Percentiles rank a stretch among this genome's conserved stretches.
Evolutionary conservation across 78 protist genomes (phyloP).

Genomic region (Isochrysis galbana): DNA sequence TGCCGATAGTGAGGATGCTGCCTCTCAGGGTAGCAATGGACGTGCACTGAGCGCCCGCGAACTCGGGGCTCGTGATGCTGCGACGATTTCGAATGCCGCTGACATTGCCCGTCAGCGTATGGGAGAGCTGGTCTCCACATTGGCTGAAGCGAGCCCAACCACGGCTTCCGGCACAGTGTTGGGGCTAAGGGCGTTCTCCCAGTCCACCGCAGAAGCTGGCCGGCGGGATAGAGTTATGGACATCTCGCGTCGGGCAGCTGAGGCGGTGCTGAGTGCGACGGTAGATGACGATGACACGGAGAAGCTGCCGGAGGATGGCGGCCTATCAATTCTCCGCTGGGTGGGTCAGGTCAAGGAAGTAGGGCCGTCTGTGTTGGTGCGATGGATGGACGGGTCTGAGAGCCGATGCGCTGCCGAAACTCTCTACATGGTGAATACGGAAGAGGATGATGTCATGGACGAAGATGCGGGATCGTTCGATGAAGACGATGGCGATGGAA

Average conservation of each 20-base stretch:
- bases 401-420: neutral
- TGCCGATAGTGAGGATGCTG: neutral
- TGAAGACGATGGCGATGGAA: neutral
- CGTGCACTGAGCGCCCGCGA: neutral
- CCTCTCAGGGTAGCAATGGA: neutral
- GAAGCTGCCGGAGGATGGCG: neutral
- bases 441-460: neutral
- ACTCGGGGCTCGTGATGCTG: neutral
- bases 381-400: neutral
- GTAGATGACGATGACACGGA: neutral
- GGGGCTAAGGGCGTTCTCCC: too few relatives aligned
- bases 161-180: too few relatives aligned
- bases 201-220: too few relatives aligned
- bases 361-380: neutral
- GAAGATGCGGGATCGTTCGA: neutral
- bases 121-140: too few relatives aligned
- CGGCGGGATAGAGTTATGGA: too few relatives aligned
- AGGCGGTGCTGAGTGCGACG: too few relatives aligned
- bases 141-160: too few relatives aligned
- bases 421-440: neutral
- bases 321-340: neutral
- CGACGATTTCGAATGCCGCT: neutral
- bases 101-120: too few relatives aligned
- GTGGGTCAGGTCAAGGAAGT: neutral
- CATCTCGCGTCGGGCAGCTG: too few relatives aligned